Conservation (phyloP, 495 filamentous ascomycete species). For the Aspergillus leporis region DNA sequence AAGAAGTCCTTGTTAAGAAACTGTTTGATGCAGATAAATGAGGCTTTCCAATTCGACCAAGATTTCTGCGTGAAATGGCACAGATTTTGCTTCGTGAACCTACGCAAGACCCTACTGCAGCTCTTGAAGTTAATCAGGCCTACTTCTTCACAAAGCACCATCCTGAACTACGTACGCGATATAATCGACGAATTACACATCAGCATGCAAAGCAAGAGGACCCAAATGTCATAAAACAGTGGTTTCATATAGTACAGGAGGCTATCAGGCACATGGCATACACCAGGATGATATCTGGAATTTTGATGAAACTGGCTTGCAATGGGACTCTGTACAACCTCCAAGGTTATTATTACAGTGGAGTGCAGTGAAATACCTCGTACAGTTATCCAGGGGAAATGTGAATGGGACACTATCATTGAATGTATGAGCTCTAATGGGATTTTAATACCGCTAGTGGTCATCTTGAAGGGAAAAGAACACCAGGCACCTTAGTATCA, state of each 20-base stretch:
- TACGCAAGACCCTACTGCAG: background rate
- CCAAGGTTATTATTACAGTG: background rate
- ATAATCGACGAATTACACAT: background rate
- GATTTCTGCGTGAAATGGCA: background rate
- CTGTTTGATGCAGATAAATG: background rate
- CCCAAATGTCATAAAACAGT: background rate
- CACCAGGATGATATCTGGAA: background rate
- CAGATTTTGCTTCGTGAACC: background rate
- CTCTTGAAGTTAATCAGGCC: background rate
- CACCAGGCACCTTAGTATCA: background rate
- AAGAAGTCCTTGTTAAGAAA: background rate
- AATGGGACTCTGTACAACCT: too few relatives aligned
- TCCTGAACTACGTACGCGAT: background rate
- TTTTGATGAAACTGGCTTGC: too few relatives aligned
- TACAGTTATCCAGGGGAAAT: too few relatives aligned
- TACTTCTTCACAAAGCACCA: background rate
- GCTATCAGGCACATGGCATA: background rate
- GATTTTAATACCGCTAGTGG: background rate
- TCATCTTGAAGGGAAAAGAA: conserved; percentile 4
- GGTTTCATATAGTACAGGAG: conserved; percentile 3
- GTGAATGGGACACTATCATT: background rate
- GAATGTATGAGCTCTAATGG: background rate
- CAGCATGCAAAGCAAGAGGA: background rate
- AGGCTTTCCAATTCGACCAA: background rate
- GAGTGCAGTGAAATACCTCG: too few relatives aligned